Evolutionary conservation across 257 asterid genomes (phyloP).

Genomic region (Hygrophila difformis): DNA sequence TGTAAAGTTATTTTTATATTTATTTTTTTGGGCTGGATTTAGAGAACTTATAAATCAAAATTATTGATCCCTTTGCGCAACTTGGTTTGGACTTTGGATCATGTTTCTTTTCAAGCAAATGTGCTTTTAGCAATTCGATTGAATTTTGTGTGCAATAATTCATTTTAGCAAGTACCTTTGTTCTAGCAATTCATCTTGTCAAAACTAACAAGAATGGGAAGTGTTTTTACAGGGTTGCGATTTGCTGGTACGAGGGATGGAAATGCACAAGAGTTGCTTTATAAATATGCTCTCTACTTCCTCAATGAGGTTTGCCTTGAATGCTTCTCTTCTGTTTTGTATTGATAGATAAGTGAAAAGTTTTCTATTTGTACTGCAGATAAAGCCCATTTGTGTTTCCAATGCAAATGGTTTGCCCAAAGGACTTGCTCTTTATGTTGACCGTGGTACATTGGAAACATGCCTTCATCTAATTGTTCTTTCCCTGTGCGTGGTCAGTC

Average conservation of each 20-base stretch:
- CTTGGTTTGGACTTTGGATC: no score
- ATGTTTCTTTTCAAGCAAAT: no score
- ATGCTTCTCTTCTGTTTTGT: conserved; percentile 15
- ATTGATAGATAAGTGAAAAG: conserved; percentile 13
- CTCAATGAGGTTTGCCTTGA: conserved; percentile 69
- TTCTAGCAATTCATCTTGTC: conserved; percentile 8
- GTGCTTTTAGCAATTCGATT: no score
- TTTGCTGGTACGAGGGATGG: conserved; percentile 96
- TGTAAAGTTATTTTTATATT: no score
- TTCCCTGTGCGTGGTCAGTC: conserved; percentile 83
- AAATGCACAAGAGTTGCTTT: conserved; percentile 80
- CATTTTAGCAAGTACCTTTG: conserved; percentile 7
- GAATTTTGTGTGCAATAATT: no score
- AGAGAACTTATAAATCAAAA: no score
- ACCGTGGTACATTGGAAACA: conserved; percentile 88
- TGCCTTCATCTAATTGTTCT: conserved; percentile 96
- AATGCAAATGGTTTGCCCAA: conserved; percentile 51
- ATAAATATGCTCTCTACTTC: conserved; percentile 74
- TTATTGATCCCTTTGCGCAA: no score
- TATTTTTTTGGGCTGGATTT: no score
- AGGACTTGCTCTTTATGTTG: conserved; percentile 71
- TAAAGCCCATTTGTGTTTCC: conserved; percentile 63
- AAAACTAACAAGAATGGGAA: conserved; percentile 1
- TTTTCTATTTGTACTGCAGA: conserved; percentile 42
- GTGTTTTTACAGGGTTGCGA: conserved; percentile 58